Percentiles rank a stretch among this genome's conserved stretches.
phyloP scores from a whole-genome alignment of 2,329 filamentous ascomycete species.

The Trichophyton mentagrophytes region DNA sequence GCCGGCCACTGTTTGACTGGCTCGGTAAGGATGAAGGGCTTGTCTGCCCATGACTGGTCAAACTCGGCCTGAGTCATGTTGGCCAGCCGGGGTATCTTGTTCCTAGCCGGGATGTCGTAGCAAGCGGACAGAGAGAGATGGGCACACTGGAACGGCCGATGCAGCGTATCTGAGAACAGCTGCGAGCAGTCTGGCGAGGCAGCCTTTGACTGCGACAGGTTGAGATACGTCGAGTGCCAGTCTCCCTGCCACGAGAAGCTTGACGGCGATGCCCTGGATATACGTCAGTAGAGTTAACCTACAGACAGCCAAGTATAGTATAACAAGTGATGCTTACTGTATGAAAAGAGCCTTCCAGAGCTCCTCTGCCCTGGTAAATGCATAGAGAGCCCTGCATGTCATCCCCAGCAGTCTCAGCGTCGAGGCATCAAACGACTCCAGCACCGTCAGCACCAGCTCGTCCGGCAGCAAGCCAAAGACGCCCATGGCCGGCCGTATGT shows the following conservation, averaged over 20 bases:
- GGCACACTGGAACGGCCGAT: constrained; percentile 81
- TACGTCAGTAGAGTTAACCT: neutral
- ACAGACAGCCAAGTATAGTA: neutral
- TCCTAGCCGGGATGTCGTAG: constrained; percentile 56
- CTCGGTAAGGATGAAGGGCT: constrained; percentile 73
- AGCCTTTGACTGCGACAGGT: constrained; percentile 41
- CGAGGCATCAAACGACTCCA: constrained; percentile 59
- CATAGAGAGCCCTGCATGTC: constrained; percentile 76
- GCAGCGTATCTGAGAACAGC: constrained; percentile 80
- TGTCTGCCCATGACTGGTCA: constrained; percentile 58
- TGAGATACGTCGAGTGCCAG: constrained; percentile 70
- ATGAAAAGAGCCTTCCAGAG: constrained; percentile 79
- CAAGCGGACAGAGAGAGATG: constrained; percentile 58
- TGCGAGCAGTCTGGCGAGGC: constrained; percentile 57
- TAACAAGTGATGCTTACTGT: constrained; percentile 46
- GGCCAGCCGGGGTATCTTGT: constrained; percentile 58
- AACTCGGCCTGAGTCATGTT: constrained; percentile 64
- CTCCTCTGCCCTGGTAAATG: constrained; percentile 72
- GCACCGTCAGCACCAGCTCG: constrained; percentile 60
- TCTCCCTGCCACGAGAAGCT: constrained; percentile 60
- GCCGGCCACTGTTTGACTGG: constrained; percentile 74
- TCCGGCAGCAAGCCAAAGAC: constrained; percentile 59
- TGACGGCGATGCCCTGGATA: constrained; percentile 7
- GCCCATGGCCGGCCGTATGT: constrained; percentile 56
- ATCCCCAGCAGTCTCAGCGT: constrained; percentile 55